Evolutionary conservation across 2,329 filamentous ascomycete genomes (phyloP), one percentile per base, ranked within the genome.

Genomic region (Biscogniauxia mediterranea): DNA sequence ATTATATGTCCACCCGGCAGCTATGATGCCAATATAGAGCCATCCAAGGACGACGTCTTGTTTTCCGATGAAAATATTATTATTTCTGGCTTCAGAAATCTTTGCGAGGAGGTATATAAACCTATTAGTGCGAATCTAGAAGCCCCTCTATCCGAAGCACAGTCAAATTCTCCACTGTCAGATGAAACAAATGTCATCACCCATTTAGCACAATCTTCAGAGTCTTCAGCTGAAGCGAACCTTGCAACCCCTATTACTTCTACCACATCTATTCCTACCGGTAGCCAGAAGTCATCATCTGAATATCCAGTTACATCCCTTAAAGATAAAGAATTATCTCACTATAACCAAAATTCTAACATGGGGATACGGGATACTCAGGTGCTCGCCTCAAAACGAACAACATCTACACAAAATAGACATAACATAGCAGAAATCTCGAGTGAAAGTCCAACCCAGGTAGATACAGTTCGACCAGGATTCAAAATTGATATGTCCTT

Each of bases 11-110:
- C 85, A 0, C 70, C 77, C 0, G 81, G 81, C 26, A 87, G 80
- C 61, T 93, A 93, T 68, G 90, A 93, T 74, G 79, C 82, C 1
- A 93, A 93, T 66, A 75, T 93, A 5, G 86, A 92, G 62, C 85
- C 89, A 3, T 79, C 85, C 3, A 93, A 93, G 70, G 86, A 91
- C 60, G 85, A 92, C 67, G 81, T 93, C 1, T 69, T 92, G 0
- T 92, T 93, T 69, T 78, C 78, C 4, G 78, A 91, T 56, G 83
- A 87, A 63, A 54, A 73, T 1, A 55, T 57, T 1, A 52, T 85
- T 0, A 64, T 85, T 1, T 67, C 76, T n/a, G 72, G 78, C 19
- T 85, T 86, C 55, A 77, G 78, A 38, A 64, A 64, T 1, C 70
- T 85, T 19, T 83, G 81, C 21, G 66, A 70, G 28, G 70, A 74